phyloP scores from a whole-genome alignment of 2,329 filamentous ascomycete species.

The Cladosporium sp. region DNA sequence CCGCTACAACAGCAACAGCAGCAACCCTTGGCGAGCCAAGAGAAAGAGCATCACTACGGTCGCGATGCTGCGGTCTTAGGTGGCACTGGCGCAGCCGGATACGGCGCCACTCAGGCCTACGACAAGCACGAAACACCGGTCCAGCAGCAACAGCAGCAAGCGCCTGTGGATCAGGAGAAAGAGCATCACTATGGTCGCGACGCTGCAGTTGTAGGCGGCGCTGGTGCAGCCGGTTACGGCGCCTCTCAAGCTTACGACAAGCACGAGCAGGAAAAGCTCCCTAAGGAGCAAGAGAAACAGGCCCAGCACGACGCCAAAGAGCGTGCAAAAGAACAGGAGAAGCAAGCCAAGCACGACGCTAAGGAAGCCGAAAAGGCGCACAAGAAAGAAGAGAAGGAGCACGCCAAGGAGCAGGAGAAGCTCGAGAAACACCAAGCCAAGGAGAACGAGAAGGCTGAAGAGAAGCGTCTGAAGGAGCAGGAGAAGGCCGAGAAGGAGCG shows the following conservation, averaged over 20 bases:
- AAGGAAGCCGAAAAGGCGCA: constrained; percentile 22
- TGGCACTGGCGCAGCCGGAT: constrained; percentile 26
- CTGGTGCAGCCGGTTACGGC: constrained; percentile 22
- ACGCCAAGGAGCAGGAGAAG: constrained; percentile 3
- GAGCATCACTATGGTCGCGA: constrained; percentile 31
- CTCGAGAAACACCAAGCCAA: constrained; percentile 22
- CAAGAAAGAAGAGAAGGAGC: constrained; percentile 25
- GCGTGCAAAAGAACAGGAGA: constrained; percentile 14
- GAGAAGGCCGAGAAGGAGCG: constrained; percentile 23
- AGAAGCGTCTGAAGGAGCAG: neutral
- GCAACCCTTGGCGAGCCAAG: neutral
- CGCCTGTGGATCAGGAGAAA: neutral
- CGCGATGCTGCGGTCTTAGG: constrained; percentile 30
- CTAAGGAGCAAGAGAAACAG: constrained; percentile 31
- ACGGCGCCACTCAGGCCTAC: constrained; percentile 5
- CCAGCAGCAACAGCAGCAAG: neutral
- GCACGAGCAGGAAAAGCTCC: constrained; percentile 18
- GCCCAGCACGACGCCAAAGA: constrained; percentile 29
- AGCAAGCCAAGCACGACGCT: neutral
- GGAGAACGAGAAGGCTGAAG: constrained; percentile 31
- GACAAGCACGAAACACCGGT: neutral
- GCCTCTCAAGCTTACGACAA: neutral
- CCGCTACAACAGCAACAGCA: neutral
- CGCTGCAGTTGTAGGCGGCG: constrained; percentile 26
- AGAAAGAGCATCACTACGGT: constrained; percentile 27